Conservation (phyloP, 768 basidiomycete genomes). For the Panaeolus cyanescens region DNA sequence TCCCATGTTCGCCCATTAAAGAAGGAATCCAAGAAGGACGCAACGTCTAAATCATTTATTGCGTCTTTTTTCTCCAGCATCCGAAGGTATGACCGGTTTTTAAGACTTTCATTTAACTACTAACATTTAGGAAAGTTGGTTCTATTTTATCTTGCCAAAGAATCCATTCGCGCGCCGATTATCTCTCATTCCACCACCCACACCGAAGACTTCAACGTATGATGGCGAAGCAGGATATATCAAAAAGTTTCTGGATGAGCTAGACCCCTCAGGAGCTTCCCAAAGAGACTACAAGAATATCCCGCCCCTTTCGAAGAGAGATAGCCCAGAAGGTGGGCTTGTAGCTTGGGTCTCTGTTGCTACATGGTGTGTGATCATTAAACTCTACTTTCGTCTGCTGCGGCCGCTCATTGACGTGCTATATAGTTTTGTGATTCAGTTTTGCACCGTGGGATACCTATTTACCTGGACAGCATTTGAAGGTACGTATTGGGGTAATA, state of each 20-base stretch:
- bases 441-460: slow-evolving; percentile 43
- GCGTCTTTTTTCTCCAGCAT: neutral
- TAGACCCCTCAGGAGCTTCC: slow-evolving; percentile 7
- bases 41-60: neutral
- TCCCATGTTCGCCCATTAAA: slow-evolving; percentile 5
- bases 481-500: slow-evolving; percentile 24
- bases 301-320: slow-evolving; percentile 24
- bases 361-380: slow-evolving; percentile 39
- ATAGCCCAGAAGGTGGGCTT: slow-evolving; percentile 36
- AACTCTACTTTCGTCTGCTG: neutral
- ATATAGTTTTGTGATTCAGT: slow-evolving; percentile 41
- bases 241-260: slow-evolving; percentile 4
- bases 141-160: slow-evolving; percentile 17
- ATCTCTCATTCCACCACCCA: slow-evolving; percentile 20
- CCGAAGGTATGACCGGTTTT: neutral
- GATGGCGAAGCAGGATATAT: slow-evolving; percentile 9
- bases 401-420: neutral
- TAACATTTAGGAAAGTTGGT: slow-evolving; percentile 15
- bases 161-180: slow-evolving; percentile 12
- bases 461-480: slow-evolving; percentile 32
- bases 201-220: slow-evolving; percentile 22
- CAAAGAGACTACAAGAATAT: slow-evolving; percentile 18
- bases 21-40: neutral
- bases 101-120: neutral
- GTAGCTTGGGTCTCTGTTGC: slow-evolving; percentile 45